Evolutionary conservation across 78 protist species (phyloP).

Genomic region (Chrysochromulina tobinii): DNA sequence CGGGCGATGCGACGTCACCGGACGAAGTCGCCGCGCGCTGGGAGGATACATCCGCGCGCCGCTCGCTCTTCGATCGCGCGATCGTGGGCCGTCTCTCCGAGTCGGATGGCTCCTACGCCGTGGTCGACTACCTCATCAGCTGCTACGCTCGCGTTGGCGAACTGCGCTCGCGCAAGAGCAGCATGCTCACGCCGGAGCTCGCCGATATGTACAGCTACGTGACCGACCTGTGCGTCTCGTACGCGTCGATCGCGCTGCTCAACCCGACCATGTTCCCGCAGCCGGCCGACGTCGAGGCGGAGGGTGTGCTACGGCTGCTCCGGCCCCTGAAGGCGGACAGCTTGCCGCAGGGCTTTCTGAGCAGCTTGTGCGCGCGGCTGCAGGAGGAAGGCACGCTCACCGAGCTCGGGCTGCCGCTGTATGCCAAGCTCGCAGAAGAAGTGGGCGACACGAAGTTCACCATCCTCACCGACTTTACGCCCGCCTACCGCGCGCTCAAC

Average conservation of each 20-base stretch:
- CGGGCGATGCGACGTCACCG: background rate
- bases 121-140: background rate
- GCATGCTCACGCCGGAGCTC: background rate
- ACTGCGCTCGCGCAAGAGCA: background rate
- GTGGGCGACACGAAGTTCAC: background rate
- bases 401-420: background rate
- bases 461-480: background rate
- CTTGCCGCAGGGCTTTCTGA: background rate
- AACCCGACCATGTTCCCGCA: slow-evolving; percentile 22
- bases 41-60: background rate
- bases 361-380: background rate
- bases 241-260: background rate
- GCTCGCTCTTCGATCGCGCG: slow-evolving; percentile 12
- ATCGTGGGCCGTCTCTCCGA: background rate
- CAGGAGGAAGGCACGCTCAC: background rate
- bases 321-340: background rate
- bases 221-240: slow-evolving; percentile 12
- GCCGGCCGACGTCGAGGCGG: background rate
- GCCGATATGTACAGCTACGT: background rate
- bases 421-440: background rate
- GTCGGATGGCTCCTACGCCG: background rate
- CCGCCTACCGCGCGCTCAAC: background rate
- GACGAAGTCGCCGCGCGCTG: background rate
- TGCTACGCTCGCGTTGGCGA: background rate
- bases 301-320: background rate